A percentile compares a stretch with the other conserved stretches of the same genome.
Evolutionary conservation across 2,329 filamentous ascomycete species (phyloP).

Genomic region (Trichoderma gracile): DNA sequence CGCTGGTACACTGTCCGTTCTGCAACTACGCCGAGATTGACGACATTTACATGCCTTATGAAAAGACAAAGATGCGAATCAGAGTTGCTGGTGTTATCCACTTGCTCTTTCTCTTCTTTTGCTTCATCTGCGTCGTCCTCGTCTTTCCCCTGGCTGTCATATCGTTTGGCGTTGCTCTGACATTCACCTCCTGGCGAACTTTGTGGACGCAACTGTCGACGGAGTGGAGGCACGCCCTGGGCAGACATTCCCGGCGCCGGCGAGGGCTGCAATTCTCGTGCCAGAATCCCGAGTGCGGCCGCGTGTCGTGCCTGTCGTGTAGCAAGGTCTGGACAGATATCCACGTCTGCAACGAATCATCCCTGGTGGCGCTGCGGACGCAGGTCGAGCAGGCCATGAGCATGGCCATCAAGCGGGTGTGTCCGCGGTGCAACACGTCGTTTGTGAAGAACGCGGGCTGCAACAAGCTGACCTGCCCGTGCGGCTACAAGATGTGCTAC

Average conservation of each 20-base stretch:
- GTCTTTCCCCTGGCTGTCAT: conserved; percentile 54
- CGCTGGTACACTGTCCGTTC: conserved; percentile 82
- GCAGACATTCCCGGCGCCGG: conserved; percentile 67
- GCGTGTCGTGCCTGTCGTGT: conserved; percentile 78
- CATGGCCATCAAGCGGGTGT: conserved; percentile 90
- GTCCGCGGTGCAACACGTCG: conserved; percentile 83
- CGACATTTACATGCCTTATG: conserved; percentile 64
- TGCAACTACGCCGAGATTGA: conserved; percentile 91
- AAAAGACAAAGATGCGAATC: conserved; percentile 57
- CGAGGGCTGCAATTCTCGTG: conserved; percentile 79
- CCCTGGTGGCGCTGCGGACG: conserved; percentile 77
- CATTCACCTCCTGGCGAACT: conserved; percentile 46
- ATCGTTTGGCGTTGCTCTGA: conserved; percentile 47
- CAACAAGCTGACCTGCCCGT: conserved; percentile 95
- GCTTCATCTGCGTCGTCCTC: conserved; percentile 57
- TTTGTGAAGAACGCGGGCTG: conserved; percentile 94
- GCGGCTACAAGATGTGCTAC: conserved; percentile 98
- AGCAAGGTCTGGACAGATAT: conserved; percentile 82
- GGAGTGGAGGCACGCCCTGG: conserved; percentile 61
- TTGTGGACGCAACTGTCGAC: conserved; percentile 45
- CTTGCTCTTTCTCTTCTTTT: conserved; percentile 52
- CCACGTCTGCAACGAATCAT: conserved; percentile 86
- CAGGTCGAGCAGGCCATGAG: conserved; percentile 93
- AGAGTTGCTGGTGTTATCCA: conserved; percentile 53
- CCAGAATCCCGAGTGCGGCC: conserved; percentile 65